These are phyloP conservation scores for Glaciozyma antarctica DNA, from an alignment of 768 basidiomycete genomes.

Conservation along the genomic window DNA sequence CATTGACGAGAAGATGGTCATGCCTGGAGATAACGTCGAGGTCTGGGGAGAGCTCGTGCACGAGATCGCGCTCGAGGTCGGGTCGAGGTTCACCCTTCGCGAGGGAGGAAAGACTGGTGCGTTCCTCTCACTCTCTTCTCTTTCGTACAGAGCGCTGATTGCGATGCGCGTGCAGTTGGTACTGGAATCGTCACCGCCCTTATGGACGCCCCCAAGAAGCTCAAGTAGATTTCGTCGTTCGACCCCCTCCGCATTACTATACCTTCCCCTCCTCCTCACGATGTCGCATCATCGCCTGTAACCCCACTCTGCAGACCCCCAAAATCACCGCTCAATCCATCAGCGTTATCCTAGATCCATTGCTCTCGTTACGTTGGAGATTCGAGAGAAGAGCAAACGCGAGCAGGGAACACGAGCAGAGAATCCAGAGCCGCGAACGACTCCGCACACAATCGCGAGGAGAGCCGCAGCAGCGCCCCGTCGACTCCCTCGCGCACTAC, in stretches of 20 bases:
- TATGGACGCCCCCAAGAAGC: neutral
- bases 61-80: constrained; percentile 37
- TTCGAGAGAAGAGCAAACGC: too few species aligned
- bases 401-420: too few species aligned
- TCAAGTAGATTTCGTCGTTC: neutral
- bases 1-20: constrained; percentile 51
- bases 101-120: constrained; percentile 77
- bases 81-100: constrained; percentile 27
- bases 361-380: too few species aligned
- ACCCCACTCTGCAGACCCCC: too few species aligned
- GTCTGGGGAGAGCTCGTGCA: constrained; percentile 72
- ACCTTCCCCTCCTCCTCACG: neutral
- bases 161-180: constrained; percentile 51
- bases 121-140: constrained; percentile 33
- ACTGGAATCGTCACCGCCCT: constrained; percentile 65
- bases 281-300: too few species aligned
- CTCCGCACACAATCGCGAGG: too few species aligned
- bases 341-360: too few species aligned
- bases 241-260: neutral
- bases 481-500: too few species aligned
- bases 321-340: too few species aligned
- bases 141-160: neutral
- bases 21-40: constrained; percentile 97
- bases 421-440: too few species aligned
- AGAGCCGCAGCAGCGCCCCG: too few species aligned